Evolutionary conservation across 495 filamentous ascomycete species (phyloP).

Genomic region (Alectoria sarmentosa): DNA sequence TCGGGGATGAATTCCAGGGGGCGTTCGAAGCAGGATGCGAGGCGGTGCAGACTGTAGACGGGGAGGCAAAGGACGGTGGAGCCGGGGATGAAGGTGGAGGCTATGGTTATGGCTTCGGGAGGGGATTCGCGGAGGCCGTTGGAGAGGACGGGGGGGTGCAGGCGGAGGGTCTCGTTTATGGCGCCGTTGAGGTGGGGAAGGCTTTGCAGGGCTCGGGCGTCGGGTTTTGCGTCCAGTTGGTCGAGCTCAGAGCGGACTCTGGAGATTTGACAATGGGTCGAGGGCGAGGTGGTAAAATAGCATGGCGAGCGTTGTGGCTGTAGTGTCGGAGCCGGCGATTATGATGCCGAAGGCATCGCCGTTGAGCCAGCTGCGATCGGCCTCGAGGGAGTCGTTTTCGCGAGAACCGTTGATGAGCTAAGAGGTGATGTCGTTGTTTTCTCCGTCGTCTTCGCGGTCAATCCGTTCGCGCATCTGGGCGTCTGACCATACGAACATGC

Average conservation of each 20-base stretch:
- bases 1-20: slow-evolving; percentile 47
- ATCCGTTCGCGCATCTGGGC: slow-evolving; percentile 21
- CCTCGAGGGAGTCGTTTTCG: slow-evolving; percentile 11
- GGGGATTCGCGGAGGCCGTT: slow-evolving; percentile 38
- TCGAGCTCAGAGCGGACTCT: slow-evolving; percentile 31
- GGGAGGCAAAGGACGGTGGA: slow-evolving; percentile 35
- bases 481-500: slow-evolving; percentile 23
- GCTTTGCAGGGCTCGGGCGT: slow-evolving; percentile 26
- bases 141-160: slow-evolving; percentile 44
- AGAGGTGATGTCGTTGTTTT: slow-evolving; percentile 27
- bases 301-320: slow-evolving; percentile 32
- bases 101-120: slow-evolving; percentile 26
- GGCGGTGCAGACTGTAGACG: slow-evolving; percentile 34
- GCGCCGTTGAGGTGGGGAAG: slow-evolving; percentile 42
- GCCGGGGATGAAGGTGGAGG: slow-evolving; percentile 31
- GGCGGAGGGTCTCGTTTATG: slow-evolving; percentile 49
- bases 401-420: slow-evolving; percentile 23
- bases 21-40: slow-evolving; percentile 32
- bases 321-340: slow-evolving; percentile 40
- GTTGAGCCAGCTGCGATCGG: slow-evolving; percentile 24
- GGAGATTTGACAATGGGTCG: slow-evolving; percentile 28
- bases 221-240: slow-evolving; percentile 5
- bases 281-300: slow-evolving; percentile 38
- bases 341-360: slow-evolving; percentile 32
- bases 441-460: slow-evolving; percentile 9